Conservation (phyloP, 345 rosid species). For the Punica granatum region DNA sequence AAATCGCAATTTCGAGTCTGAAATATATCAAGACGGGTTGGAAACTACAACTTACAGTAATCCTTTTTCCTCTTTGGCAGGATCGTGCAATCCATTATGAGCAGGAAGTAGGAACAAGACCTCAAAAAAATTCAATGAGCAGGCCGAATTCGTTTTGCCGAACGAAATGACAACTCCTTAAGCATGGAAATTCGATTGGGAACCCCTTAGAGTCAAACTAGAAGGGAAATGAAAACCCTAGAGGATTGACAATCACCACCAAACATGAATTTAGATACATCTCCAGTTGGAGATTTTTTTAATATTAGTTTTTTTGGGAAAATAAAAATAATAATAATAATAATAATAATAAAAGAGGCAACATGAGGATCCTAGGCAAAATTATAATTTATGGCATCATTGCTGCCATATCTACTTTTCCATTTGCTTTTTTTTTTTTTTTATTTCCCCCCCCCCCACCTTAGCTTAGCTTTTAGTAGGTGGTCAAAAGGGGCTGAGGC, state of each 20-base stretch:
- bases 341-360: not conserved
- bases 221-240: not conserved
- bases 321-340: no score
- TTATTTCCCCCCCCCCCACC: not conserved
- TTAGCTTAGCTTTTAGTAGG: not conserved
- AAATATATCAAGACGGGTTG: not conserved
- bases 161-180: no score
- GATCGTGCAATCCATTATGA: no score
- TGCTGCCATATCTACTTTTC: not conserved
- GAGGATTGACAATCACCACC: not conserved
- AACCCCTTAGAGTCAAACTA: no score
- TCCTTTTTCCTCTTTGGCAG: no score
- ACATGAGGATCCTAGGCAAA: not conserved
- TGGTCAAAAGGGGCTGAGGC: not conserved
- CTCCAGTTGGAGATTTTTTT: no score
- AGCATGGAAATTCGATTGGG: no score
- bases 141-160: no score
- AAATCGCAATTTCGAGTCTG: not conserved
- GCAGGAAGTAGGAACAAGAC: no score
- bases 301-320: no score
- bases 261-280: no score
- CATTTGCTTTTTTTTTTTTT: not conserved
- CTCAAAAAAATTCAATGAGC: no score
- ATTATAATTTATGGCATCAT: not conserved
- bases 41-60: not conserved